Evolutionary conservation across 305 asterid species (phyloP).

Genomic region (Lippia alba): DNA sequence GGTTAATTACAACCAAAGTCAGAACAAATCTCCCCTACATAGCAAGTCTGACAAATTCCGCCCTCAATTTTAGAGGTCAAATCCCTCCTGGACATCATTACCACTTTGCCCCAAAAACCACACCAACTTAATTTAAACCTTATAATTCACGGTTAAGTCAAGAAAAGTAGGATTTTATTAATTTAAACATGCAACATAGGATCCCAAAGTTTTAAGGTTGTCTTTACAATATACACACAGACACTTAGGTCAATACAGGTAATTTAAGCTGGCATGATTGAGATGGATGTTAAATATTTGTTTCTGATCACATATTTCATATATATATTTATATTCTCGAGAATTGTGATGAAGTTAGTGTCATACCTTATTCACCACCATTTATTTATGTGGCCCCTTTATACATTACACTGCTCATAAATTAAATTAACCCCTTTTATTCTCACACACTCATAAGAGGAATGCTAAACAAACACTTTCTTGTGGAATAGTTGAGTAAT

Average conservation of each 20-base stretch:
- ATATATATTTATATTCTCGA: slow-evolving; percentile 48
- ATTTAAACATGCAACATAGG: slow-evolving; percentile 24
- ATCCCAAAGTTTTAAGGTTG: slow-evolving; percentile 12
- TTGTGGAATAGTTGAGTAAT: slow-evolving; percentile 19
- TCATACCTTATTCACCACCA: slow-evolving; percentile 36
- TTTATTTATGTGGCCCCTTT: slow-evolving; percentile 58
- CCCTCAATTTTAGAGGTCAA: slow-evolving; percentile 15
- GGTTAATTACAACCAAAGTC: slow-evolving; percentile 36
- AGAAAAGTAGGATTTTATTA: too few relatives aligned
- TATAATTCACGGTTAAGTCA: background rate
- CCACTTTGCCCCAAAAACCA: background rate
- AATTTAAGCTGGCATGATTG: slow-evolving; percentile 52
- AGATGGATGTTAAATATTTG: slow-evolving; percentile 41
- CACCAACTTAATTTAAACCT: background rate
- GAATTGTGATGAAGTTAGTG: slow-evolving; percentile 48
- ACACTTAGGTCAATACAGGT: slow-evolving; percentile 14
- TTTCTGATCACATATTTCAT: slow-evolving; percentile 34
- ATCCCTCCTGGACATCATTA: background rate
- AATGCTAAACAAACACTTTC: slow-evolving; percentile 43
- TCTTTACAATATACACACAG: background rate
- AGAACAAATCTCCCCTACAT: background rate
- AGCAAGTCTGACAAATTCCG: background rate
- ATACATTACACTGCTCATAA: slow-evolving; percentile 35
- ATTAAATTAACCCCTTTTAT: slow-evolving; percentile 15
- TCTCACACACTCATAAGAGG: slow-evolving; percentile 7